A percentile compares a stretch with the other conserved stretches of the same genome.
Evolutionary conservation across 192 early-diverging fungal species (phyloP).

Genomic region (Coemansia guatemalensis): DNA sequence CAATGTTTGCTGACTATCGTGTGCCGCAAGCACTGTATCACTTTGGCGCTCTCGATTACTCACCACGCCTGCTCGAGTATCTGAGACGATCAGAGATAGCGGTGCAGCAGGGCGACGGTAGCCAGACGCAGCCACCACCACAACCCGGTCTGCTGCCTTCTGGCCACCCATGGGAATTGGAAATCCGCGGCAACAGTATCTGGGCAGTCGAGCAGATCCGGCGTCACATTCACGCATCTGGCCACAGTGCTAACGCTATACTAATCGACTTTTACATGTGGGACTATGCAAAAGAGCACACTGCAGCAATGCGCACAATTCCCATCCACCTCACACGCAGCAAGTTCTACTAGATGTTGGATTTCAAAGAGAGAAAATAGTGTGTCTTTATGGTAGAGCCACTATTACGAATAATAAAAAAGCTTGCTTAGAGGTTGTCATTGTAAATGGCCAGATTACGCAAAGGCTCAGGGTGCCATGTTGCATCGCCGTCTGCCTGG

Average conservation of each 20-base stretch:
- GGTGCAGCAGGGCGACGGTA: slow-evolving; percentile 2
- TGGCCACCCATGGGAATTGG: slow-evolving; percentile 68
- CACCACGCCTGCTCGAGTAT: slow-evolving; percentile 51
- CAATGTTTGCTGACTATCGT: slow-evolving; percentile 93
- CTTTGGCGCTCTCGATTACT: slow-evolving; percentile 70
- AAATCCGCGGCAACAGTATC: slow-evolving; percentile 79
- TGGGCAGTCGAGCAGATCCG: slow-evolving; percentile 70
- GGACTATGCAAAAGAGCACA: slow-evolving; percentile 75
- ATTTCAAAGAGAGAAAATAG: slow-evolving; percentile 8
- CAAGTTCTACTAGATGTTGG: slow-evolving; percentile 56
- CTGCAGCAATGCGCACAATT: slow-evolving; percentile 56
- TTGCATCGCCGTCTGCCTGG: slow-evolving; percentile 53
- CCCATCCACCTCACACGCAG: slow-evolving; percentile 66
- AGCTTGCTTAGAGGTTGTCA: slow-evolving; percentile 7
- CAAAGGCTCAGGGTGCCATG: slow-evolving; percentile 44
- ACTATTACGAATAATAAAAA: slow-evolving; percentile 6
- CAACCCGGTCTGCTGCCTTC: slow-evolving; percentile 47
- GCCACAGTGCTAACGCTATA: slow-evolving; percentile 64
- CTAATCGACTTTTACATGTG: slow-evolving; percentile 88
- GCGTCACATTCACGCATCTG: slow-evolving; percentile 17
- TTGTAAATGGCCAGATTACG: slow-evolving; percentile 47
- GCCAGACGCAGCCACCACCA: slow-evolving; percentile 8
- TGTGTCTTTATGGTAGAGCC: neutral
- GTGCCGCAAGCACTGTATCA: slow-evolving; percentile 72
- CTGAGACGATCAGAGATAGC: slow-evolving; percentile 35